Conservation (phyloP, 352 stramenopile species). For the Phytophthora sojae region DNA sequence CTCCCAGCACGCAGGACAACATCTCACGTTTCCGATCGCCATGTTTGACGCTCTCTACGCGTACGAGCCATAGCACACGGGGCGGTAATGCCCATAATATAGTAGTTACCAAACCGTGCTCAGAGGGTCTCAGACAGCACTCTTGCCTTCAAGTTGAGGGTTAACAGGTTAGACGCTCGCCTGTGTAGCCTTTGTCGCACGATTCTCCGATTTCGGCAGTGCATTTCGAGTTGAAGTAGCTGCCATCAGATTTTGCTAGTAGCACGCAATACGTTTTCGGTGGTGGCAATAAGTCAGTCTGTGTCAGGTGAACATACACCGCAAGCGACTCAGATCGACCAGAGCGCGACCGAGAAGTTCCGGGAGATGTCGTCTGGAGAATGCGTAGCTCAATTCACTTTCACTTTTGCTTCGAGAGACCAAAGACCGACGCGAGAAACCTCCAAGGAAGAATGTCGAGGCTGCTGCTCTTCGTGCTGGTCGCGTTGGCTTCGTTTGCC, state of each 20-base stretch:
- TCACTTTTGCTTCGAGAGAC: conserved; percentile 24
- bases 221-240: conserved; percentile 2
- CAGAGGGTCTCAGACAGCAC: not conserved
- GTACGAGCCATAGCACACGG: too few relatives aligned
- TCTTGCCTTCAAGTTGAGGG: not conserved
- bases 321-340: not conserved
- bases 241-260: conserved; percentile 34
- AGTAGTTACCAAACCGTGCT: not conserved
- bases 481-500: conserved; percentile 8
- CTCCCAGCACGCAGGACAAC: not conserved
- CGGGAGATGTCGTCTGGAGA: conserved; percentile 9
- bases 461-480: conserved; percentile 4
- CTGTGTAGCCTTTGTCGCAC: not conserved
- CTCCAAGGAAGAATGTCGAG: conserved; percentile 18
- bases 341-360: conserved; percentile 6
- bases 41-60: conserved; percentile 9
- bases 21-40: conserved; percentile 1
- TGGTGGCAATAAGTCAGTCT: conserved; percentile 1
- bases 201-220: not conserved
- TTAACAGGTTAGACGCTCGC: not conserved
- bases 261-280: conserved; percentile 31
- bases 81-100: too few relatives aligned
- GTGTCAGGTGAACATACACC: not conserved
- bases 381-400: conserved; percentile 23
- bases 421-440: not conserved